These are phyloP conservation scores for Bondarzewia mesenterica DNA, from an alignment of 1,284 basidiomycete species.

Conservation along the genomic window DNA sequence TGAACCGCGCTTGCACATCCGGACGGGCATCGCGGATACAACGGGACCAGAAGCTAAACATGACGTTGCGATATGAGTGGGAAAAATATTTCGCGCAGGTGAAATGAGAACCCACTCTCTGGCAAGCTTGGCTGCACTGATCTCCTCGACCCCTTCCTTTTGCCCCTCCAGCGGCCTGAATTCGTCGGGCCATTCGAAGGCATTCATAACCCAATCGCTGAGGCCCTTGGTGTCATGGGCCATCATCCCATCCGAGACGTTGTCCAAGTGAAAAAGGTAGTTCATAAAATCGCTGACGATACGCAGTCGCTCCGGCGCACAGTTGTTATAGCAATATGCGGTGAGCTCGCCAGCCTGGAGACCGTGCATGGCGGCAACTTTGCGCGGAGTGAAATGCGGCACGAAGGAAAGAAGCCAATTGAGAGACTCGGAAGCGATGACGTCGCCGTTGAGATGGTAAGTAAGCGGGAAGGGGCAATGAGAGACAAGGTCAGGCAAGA, in stretches of 20 bases:
- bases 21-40: constrained; percentile 21
- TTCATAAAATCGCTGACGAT: constrained; percentile 39
- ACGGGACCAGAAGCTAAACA: constrained; percentile 26
- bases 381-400: constrained; percentile 44
- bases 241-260: constrained; percentile 30
- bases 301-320: constrained; percentile 46
- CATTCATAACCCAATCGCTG: constrained; percentile 29
- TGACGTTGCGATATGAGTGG: neutral
- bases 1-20: constrained; percentile 25
- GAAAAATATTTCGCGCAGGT: constrained; percentile 4
- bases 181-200: constrained; percentile 25
- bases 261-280: constrained; percentile 31
- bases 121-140: constrained; percentile 22
- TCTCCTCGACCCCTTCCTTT: constrained; percentile 12
- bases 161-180: constrained; percentile 20
- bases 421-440: constrained; percentile 46
- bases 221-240: constrained; percentile 22
- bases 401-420: constrained; percentile 43
- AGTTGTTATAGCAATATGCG: constrained; percentile 52
- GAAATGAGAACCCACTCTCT: constrained; percentile 17
- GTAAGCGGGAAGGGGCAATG: constrained; percentile 49
- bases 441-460: constrained; percentile 47
- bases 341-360: constrained; percentile 61
- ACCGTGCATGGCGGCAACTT: constrained; percentile 42
- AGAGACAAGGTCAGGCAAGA: constrained; percentile 57